Conservation (phyloP, 2,329 filamentous ascomycete species). For the Thelonectria rubi region DNA sequence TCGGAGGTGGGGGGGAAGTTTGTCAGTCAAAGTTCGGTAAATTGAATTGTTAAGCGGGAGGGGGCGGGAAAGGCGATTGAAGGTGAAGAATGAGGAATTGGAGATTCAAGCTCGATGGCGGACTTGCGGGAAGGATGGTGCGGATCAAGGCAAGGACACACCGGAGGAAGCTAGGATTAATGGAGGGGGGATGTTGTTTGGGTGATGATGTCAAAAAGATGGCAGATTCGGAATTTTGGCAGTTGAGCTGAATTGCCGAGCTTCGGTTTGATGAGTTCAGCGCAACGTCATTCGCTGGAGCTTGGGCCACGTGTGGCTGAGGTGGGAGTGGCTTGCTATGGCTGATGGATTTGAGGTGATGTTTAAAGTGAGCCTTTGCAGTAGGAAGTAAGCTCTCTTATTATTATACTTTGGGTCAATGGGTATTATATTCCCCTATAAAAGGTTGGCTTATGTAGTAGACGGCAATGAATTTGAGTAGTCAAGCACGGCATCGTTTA, state of each 20-base stretch:
- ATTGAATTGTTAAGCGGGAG: neutral
- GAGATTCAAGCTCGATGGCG: no score
- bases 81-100: neutral
- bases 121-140: neutral
- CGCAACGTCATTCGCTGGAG: constrained; percentile 43
- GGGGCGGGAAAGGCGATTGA: constrained; percentile 4
- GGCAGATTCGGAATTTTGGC: constrained; percentile 28
- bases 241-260: constrained; percentile 41
- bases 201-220: constrained; percentile 45
- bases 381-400: no score
- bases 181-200: neutral
- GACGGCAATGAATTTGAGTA: neutral
- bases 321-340: constrained; percentile 9
- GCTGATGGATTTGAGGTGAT: neutral
- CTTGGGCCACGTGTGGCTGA: constrained; percentile 32
- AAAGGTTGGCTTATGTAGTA: neutral
- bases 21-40: constrained; percentile 23
- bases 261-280: constrained; percentile 37
- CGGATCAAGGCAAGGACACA: neutral
- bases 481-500: neutral
- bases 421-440: no score
- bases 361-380: no score
- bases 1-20: constrained; percentile 7
- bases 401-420: no score
- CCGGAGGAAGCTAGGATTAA: constrained; percentile 8